phyloP scores from a whole-genome alignment of 257 asterid genomes.

The Petunia secreta region DNA sequence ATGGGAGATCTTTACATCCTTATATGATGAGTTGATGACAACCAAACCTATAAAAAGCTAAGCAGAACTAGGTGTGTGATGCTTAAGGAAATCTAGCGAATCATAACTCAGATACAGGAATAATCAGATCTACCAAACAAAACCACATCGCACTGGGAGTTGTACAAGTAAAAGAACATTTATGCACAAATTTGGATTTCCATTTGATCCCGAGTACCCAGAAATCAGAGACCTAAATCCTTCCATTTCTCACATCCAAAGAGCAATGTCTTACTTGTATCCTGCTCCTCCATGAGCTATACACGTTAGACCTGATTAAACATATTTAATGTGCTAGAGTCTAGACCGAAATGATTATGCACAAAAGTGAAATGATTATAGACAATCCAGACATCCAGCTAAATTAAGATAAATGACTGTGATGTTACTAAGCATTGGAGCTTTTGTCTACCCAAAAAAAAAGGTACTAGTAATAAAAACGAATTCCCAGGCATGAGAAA shows the following conservation, averaged over 20 bases:
- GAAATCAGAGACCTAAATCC: slow-evolving; percentile 6
- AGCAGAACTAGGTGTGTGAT: background rate
- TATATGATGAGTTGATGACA: background rate
- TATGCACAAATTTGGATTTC: slow-evolving; percentile 13
- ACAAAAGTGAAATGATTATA: slow-evolving; percentile 15
- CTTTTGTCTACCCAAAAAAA: background rate
- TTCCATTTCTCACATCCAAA: background rate
- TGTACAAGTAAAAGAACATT: background rate
- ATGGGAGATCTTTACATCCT: slow-evolving; percentile 6
- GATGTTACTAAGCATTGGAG: slow-evolving; percentile 1
- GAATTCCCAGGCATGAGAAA: background rate
- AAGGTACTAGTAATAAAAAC: background rate
- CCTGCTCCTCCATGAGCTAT: slow-evolving; percentile 7
- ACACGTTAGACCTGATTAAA: background rate
- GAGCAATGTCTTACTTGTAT: background rate
- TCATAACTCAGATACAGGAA: background rate
- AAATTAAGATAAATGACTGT: background rate
- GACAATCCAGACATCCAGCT: slow-evolving; percentile 3
- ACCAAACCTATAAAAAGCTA: background rate
- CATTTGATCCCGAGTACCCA: background rate
- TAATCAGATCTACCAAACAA: slow-evolving; percentile 17
- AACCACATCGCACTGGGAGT: background rate
- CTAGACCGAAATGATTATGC: background rate
- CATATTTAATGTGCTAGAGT: slow-evolving; percentile 13
- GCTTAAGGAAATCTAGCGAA: slow-evolving; percentile 7